Conservation (phyloP, 805 yeast genomes). For the Vanderwaltozyma verrucispora region DNA sequence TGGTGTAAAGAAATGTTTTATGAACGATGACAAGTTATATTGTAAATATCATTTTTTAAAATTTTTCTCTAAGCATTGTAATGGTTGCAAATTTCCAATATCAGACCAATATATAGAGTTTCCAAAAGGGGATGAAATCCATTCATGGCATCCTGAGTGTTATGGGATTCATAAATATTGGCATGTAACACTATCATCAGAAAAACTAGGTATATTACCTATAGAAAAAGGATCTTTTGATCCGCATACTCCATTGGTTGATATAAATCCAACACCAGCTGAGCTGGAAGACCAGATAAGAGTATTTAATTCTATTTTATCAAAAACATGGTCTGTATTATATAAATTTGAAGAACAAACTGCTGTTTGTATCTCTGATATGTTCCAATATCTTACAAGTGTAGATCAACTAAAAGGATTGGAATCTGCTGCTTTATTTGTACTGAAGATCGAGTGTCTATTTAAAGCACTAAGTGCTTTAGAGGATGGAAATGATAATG, state of each 20-base stretch:
- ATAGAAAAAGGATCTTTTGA: conserved; percentile 22
- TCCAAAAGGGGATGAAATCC: conserved; percentile 79
- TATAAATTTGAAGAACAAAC: conserved; percentile 86
- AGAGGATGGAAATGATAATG: conserved; percentile 5
- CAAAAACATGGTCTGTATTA: conserved; percentile 73
- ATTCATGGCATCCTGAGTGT: conserved; percentile 99
- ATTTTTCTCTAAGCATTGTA: conserved; percentile 77
- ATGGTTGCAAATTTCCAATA: conserved; percentile 86
- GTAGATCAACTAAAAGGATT: conserved; percentile 63
- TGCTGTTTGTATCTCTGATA: conserved; percentile 81
- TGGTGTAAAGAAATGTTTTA: conserved; percentile 87
- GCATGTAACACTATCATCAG: conserved; percentile 72
- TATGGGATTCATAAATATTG: conserved; percentile 96
- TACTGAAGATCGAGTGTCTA: conserved; percentile 62
- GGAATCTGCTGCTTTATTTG: conserved; percentile 57
- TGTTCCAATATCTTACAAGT: conserved; percentile 75
- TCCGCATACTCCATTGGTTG: conserved; percentile 14
- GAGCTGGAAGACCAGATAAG: conserved; percentile 50
- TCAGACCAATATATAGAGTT: conserved; percentile 91
- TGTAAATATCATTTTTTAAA: conserved; percentile 92
- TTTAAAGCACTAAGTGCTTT: conserved; percentile 64
- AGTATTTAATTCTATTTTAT: conserved; percentile 48
- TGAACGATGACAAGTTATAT: conserved; percentile 69
- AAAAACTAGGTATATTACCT: conserved; percentile 39
- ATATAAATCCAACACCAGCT: conserved; percentile 33